These are phyloP conservation scores for Aegilops sharonensis DNA, from an alignment of 176 grass and related monocot species.

Conservation along the genomic window DNA sequence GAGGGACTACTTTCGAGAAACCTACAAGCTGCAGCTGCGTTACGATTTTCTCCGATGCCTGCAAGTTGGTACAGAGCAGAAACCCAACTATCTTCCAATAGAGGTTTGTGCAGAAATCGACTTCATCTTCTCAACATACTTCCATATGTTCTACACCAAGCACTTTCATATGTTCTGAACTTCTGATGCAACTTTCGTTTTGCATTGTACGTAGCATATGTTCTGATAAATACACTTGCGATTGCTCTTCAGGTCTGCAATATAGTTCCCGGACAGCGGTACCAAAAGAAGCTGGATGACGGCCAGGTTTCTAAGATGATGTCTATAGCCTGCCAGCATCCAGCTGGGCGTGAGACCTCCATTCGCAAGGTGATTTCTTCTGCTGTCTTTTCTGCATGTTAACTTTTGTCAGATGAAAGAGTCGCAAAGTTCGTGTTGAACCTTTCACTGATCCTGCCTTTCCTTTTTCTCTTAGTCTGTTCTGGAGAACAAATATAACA, in stretches of 20 bases:
- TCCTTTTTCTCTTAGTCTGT: conserved; percentile 41
- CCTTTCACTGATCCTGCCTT: background rate
- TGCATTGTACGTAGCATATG: background rate
- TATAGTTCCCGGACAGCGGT: conserved; percentile 61
- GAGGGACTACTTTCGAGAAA: conserved; percentile 57
- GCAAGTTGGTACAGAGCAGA: conserved; percentile 63
- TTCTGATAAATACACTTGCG: background rate
- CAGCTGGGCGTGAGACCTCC: conserved; percentile 5
- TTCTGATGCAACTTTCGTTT: background rate
- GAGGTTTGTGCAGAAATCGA: conserved; percentile 47
- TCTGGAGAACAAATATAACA: conserved; percentile 41
- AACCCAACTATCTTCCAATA: conserved; percentile 69
- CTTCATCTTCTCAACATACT: background rate
- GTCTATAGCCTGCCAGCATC: conserved; percentile 28
- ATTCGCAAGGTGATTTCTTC: conserved; percentile 44
- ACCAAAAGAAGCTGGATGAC: conserved; percentile 47
- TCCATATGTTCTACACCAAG: too few species aligned
- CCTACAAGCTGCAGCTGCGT: conserved; percentile 35
- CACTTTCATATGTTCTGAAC: background rate
- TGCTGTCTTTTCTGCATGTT: background rate
- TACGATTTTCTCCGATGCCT: conserved; percentile 58
- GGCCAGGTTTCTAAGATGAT: conserved; percentile 41
- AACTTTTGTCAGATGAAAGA: background rate
- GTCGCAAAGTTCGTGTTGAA: background rate
- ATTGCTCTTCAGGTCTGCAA: conserved; percentile 50